phyloP scores from a whole-genome alignment of 805 yeast genomes.

The Jamesozyma jinghongensis region DNA sequence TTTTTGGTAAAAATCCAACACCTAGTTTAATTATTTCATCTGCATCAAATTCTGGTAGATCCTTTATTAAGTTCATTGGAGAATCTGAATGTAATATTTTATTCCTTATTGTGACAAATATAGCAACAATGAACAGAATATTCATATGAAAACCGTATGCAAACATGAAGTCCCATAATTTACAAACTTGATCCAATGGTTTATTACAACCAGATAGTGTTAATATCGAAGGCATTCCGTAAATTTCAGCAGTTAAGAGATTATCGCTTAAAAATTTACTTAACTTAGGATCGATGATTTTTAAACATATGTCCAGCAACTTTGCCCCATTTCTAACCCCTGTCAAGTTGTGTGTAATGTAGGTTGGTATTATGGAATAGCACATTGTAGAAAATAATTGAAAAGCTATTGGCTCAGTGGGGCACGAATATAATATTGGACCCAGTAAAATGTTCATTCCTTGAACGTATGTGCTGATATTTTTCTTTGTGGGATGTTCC shows the following conservation, averaged over 20 bases:
- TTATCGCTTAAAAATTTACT: slow-evolving; percentile 37
- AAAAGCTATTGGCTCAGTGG: slow-evolving; percentile 81
- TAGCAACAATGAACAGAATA: slow-evolving; percentile 69
- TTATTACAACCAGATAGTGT: slow-evolving; percentile 87
- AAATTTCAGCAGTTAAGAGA: slow-evolving; percentile 69
- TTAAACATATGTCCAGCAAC: slow-evolving; percentile 64
- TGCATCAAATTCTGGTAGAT: slow-evolving; percentile 61
- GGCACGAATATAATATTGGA: slow-evolving; percentile 66
- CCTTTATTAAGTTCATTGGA: slow-evolving; percentile 66
- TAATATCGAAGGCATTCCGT: slow-evolving; percentile 75
- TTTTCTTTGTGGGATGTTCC: slow-evolving; percentile 2
- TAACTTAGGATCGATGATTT: slow-evolving; percentile 64
- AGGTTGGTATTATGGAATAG: slow-evolving; percentile 60
- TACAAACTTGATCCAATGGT: slow-evolving; percentile 62
- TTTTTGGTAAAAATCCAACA: slow-evolving; percentile 65
- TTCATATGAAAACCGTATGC: slow-evolving; percentile 90
- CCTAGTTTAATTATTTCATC: slow-evolving; percentile 69
- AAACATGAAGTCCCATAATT: slow-evolving; percentile 82
- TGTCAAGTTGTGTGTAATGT: slow-evolving; percentile 63
- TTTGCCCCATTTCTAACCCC: slow-evolving; percentile 74
- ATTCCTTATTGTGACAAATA: slow-evolving; percentile 61
- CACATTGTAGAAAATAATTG: slow-evolving; percentile 57
- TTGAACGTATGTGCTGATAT: slow-evolving; percentile 55
- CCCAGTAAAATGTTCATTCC: slow-evolving; percentile 86
- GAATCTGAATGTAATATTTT: slow-evolving; percentile 43